Evolutionary conservation across 257 asterid genomes (phyloP), one percentile per base, ranked within the genome.

Genomic region (Fraxinus pennsylvanica): DNA sequence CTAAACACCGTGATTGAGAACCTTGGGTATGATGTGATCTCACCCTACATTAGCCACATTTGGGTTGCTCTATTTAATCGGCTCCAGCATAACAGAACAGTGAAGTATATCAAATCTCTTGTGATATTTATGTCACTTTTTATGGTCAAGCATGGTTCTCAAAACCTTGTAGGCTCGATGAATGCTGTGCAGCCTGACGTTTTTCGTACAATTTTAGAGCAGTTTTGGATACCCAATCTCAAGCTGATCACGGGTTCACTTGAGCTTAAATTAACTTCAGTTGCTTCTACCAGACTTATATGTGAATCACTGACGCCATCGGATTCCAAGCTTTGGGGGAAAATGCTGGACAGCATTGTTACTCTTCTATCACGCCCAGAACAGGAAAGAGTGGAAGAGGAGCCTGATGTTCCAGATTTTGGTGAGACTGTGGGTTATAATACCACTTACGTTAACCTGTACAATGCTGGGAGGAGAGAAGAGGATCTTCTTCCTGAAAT

Each of bases 1-100:
- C 97, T 95, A 38, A 93, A 93, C 83, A 93, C 99, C 5, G 97
- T 95, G 84, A 86, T 92, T 80, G 99, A 93, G 81, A 89, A 91
- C 81, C 92, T 95, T 59, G 91, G 91, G 38, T 93, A 86, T 75
- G 97, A 93, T 74, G 97, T 90, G 39, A 68, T 91, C 71, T 75
- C 90, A 75, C 88, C 89, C 33, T 88, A 81, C 87, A 77, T 87
- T 21, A 74, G 86, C 83, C 89, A 87, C 47, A 90, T 96, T 73
- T 93, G 99, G 99, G 87, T 85, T 82, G 83, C 94, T 41, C 84
- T 96, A 78, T 94, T 93, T 73, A 87, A 75, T 6, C 87, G 94
- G 78, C 88, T 96, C 85, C 95, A 90, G 71, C 15, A 33, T 68
- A 87, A 85, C 80, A 85, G 79, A 84, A 87, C 91, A 6, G 85